These are phyloP conservation scores for Isoetes taiwanensis DNA, from an alignment of 75 land plant genomes.

Conservation along the genomic window DNA sequence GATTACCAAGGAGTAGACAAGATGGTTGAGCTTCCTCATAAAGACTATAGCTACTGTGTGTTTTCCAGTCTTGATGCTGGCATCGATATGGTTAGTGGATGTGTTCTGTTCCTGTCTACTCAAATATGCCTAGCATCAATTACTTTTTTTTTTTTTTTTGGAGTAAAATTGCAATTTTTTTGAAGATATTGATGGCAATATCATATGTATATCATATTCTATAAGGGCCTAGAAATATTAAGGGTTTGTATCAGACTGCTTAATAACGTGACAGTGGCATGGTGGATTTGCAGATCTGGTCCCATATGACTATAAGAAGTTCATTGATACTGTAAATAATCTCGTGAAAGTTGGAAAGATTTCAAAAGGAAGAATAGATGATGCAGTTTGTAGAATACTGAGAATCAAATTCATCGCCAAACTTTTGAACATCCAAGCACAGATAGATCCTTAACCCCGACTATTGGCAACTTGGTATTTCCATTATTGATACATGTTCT, in stretches of 20 bases:
- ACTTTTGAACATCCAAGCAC: slow-evolving; percentile 57
- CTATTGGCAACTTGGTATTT: slow-evolving; percentile 33
- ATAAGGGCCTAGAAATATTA: no score
- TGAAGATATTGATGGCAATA: no score
- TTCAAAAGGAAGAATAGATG: slow-evolving; percentile 20
- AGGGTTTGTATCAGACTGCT: no score
- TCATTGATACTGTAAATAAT: neutral
- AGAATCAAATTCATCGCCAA: slow-evolving; percentile 22
- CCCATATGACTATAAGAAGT: neutral
- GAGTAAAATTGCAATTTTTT: no score
- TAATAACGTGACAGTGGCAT: no score
- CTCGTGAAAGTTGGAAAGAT: slow-evolving; percentile 27
- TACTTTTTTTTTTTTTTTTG: no score
- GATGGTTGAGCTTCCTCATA: slow-evolving; percentile 33
- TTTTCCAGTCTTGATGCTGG: slow-evolving; percentile 35
- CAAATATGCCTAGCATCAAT: no score
- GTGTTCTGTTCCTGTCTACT: no score
- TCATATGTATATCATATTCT: no score
- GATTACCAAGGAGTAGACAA: slow-evolving; percentile 44
- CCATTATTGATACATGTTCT: no score
- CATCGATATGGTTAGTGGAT: slow-evolving; percentile 64
- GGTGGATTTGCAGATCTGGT: no score
- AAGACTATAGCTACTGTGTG: slow-evolving; percentile 33
- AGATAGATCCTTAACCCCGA: slow-evolving; percentile 32
- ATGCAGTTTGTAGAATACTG: slow-evolving; percentile 27